A percentile compares a stretch with the other conserved stretches of the same genome.
phyloP scores from a whole-genome alignment of 176 grass and related monocot species.

The Typha latifolia region DNA sequence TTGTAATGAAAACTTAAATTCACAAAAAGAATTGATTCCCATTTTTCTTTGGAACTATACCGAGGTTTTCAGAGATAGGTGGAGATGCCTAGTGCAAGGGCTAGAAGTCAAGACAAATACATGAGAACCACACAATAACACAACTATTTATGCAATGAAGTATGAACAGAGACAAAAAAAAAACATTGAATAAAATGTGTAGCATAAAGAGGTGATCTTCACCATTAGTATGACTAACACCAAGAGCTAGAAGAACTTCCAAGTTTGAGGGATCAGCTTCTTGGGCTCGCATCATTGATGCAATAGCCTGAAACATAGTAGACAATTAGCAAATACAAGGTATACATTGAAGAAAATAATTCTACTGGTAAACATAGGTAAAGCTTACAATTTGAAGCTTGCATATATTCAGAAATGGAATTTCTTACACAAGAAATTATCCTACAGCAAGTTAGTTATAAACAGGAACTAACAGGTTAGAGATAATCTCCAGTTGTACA shows the following conservation, averaged over 20 bases:
- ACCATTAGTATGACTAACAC: slow-evolving; percentile 99
- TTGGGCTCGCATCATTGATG: slow-evolving; percentile 90
- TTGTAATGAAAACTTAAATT: not conserved
- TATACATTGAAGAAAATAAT: too few relatives aligned
- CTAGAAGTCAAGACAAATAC: too few relatives aligned
- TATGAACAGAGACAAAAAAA: slow-evolving; percentile 2
- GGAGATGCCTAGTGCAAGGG: too few relatives aligned
- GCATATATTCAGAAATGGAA: too few relatives aligned
- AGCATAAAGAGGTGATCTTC: slow-evolving; percentile 21
- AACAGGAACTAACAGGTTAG: too few relatives aligned
- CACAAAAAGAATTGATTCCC: not conserved
- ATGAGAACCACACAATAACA: too few relatives aligned
- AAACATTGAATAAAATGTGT: slow-evolving; percentile 3
- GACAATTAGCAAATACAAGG: not conserved
- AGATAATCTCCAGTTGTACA: too few relatives aligned
- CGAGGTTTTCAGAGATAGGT: too few relatives aligned
- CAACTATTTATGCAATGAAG: slow-evolving; percentile 1
- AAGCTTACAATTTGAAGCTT: too few relatives aligned
- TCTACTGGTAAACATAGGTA: too few relatives aligned
- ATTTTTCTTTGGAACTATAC: not conserved
- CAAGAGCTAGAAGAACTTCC: slow-evolving; percentile 97
- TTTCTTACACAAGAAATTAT: too few relatives aligned
- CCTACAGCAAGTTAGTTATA: too few relatives aligned
- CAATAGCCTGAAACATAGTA: slow-evolving; percentile 60
- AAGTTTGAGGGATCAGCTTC: slow-evolving; percentile 90